phyloP scores from a whole-genome alignment of 1,284 basidiomycete species.

The Boletus sp. region DNA sequence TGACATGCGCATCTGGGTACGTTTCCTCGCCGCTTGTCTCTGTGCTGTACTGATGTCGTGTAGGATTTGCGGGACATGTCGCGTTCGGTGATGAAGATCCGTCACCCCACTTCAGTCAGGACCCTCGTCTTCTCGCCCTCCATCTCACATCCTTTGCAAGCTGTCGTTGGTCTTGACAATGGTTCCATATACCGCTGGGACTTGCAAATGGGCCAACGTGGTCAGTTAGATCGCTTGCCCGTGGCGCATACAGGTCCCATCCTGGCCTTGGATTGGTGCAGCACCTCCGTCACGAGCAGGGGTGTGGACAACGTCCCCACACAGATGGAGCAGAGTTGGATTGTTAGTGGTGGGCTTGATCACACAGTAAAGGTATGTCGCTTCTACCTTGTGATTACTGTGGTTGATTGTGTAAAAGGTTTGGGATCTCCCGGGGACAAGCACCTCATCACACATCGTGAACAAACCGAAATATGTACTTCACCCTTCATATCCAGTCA shows the following conservation, averaged over 20 bases:
- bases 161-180: slow-evolving; percentile 77
- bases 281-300: slow-evolving; percentile 28
- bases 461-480: slow-evolving; percentile 69
- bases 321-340: slow-evolving; percentile 56
- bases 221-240: slow-evolving; percentile 69
- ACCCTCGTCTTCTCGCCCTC: slow-evolving; percentile 73
- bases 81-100: slow-evolving; percentile 68
- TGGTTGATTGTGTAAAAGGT: slow-evolving; percentile 45
- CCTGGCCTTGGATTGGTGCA: slow-evolving; percentile 76
- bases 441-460: slow-evolving; percentile 50
- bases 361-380: slow-evolving; percentile 69
- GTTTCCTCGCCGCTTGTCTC: slow-evolving; percentile 19
- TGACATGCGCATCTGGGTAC: slow-evolving; percentile 78
- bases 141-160: slow-evolving; percentile 62
- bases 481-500: slow-evolving; percentile 73
- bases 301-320: slow-evolving; percentile 22
- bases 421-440: slow-evolving; percentile 69
- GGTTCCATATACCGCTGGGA: slow-evolving; percentile 78
- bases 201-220: slow-evolving; percentile 68
- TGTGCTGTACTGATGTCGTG: background rate
- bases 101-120: slow-evolving; percentile 70
- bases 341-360: slow-evolving; percentile 81
- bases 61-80: slow-evolving; percentile 77
- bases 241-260: slow-evolving; percentile 79
- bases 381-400: background rate